phyloP scores from a whole-genome alignment of 495 filamentous ascomycete species.

The Melanomma pulvis-pyrius region DNA sequence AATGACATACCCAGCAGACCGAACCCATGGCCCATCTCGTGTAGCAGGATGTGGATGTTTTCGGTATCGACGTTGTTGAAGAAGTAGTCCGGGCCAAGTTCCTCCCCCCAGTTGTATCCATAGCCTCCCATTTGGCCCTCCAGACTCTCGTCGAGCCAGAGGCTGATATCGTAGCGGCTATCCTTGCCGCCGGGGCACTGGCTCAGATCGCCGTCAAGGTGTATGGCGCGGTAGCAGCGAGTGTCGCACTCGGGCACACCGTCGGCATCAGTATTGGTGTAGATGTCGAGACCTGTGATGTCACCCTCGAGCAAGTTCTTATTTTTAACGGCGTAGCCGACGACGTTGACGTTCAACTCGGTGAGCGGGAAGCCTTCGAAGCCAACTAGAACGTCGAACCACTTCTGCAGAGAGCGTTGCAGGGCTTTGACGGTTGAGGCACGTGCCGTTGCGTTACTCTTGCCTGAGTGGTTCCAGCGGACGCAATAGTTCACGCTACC shows the following conservation, averaged over 20 bases:
- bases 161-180: neutral
- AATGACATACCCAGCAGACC: neutral
- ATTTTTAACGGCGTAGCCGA: neutral
- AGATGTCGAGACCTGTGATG: neutral
- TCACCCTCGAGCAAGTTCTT: neutral
- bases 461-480: neutral
- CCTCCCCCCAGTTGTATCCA: neutral
- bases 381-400: neutral
- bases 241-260: neutral
- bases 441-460: neutral
- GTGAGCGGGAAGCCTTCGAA: neutral
- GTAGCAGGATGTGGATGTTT: neutral
- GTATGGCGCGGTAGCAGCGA: neutral
- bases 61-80: neutral
- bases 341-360: neutral
- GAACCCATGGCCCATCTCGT: neutral
- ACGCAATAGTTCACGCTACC: neutral
- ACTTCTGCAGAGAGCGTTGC: neutral
- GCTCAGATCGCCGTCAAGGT: neutral
- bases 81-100: neutral
- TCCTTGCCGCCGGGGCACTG: neutral
- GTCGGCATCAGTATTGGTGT: neutral
- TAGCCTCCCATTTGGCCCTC: neutral
- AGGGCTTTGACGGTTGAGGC: neutral
- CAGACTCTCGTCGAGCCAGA: neutral